Conservation (phyloP, 768 basidiomycete genomes). For the Candolleomyces aberdarensis region DNA sequence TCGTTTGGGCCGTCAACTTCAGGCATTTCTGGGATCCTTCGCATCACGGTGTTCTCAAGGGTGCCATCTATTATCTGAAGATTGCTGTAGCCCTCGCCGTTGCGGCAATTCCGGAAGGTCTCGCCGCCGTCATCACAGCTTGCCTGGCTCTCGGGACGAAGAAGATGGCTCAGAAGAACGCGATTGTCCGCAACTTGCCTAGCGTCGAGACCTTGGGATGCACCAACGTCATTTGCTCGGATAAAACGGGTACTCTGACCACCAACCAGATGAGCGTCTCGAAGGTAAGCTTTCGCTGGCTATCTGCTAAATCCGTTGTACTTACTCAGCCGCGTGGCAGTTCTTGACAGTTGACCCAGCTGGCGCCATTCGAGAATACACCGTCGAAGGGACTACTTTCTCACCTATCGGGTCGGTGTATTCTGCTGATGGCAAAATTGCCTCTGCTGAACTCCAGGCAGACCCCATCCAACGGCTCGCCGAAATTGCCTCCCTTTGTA, state of each 20-base stretch:
- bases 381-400: constrained; percentile 91
- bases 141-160: constrained; percentile 96
- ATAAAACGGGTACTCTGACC: constrained; percentile 96
- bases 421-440: constrained; percentile 60
- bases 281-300: constrained; percentile 37
- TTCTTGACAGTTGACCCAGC: constrained; percentile 70
- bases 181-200: constrained; percentile 94
- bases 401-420: constrained; percentile 77
- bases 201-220: constrained; percentile 97
- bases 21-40: constrained; percentile 95
- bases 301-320: neutral
- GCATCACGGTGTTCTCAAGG: constrained; percentile 87
- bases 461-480: constrained; percentile 80
- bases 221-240: constrained; percentile 98
- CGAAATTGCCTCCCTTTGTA: constrained; percentile 91
- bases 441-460: constrained; percentile 53
- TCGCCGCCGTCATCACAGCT: constrained; percentile 98
- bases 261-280: constrained; percentile 98
- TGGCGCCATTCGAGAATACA: constrained; percentile 58
- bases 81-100: constrained; percentile 99
- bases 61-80: constrained; percentile 98
- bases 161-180: constrained; percentile 99
- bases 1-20: constrained; percentile 97
- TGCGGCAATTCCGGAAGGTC: constrained; percentile 95
- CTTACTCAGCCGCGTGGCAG: constrained; percentile 32